A percentile compares a stretch with the other conserved stretches of the same genome.
Conservation (phyloP, 805 yeast genomes). For the Torulaspora gathmanii region DNA sequence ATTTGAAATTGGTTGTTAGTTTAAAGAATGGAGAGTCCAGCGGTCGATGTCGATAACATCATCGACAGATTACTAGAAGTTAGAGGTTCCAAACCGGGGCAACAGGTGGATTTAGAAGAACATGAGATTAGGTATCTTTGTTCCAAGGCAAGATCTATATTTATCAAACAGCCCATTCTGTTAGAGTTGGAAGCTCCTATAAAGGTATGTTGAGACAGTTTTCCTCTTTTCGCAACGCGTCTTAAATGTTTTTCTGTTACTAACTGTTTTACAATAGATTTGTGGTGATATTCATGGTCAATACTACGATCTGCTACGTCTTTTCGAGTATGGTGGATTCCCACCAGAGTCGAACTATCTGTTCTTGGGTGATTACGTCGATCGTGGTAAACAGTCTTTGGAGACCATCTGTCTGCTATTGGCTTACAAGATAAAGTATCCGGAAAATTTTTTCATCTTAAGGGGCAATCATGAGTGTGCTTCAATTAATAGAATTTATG, state of each 20-base stretch:
- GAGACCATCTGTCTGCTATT: constrained; percentile 91
- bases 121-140: constrained; percentile 92
- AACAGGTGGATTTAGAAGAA: constrained; percentile 89
- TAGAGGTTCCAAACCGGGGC: constrained; percentile 97
- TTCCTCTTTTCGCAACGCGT: constrained; percentile 1
- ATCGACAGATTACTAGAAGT: constrained; percentile 96
- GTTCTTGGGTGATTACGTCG: constrained; percentile 95
- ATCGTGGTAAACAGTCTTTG: constrained; percentile 95
- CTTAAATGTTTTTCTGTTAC: constrained; percentile 9
- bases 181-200: constrained; percentile 97
- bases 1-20: constrained; percentile 2
- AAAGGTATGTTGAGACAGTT: constrained; percentile 51
- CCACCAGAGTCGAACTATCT: constrained; percentile 98
- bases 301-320: constrained; percentile 89
- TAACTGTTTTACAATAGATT: constrained; percentile 39
- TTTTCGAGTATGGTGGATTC: constrained; percentile 97
- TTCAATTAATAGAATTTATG: constrained; percentile 94
- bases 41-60: constrained; percentile 94
- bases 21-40: constrained; percentile 46
- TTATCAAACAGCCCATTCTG: constrained; percentile 94
- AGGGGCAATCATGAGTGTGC: constrained; percentile 99
- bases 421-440: constrained; percentile 96
- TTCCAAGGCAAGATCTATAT: constrained; percentile 96
- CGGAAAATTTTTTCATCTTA: constrained; percentile 92
- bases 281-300: constrained; percentile 99